phyloP scores from a whole-genome alignment of 495 filamentous ascomycete species.

The Talaromyces liani region DNA sequence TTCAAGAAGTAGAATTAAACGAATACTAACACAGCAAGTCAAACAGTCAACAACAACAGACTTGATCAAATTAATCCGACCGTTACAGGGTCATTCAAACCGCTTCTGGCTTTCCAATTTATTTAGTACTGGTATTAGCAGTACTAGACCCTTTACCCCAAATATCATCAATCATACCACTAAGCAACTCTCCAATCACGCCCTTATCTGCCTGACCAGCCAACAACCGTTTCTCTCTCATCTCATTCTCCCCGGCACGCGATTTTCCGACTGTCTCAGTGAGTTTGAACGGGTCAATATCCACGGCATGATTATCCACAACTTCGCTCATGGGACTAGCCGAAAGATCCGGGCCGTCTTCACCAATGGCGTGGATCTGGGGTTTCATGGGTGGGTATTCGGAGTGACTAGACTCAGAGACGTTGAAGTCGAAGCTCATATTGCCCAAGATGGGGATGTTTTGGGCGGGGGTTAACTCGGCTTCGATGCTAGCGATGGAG shows the following conservation, averaged over 20 bases:
- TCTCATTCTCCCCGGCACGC: constrained; percentile 30
- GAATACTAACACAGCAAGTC: not conserved
- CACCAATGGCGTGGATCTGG: constrained; percentile 49
- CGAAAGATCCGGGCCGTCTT: constrained; percentile 42
- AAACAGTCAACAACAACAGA: not conserved
- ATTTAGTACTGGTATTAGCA: constrained; percentile 4
- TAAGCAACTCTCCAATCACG: constrained; percentile 42
- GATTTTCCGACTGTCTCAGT: constrained; percentile 44
- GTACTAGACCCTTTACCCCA: constrained; percentile 24
- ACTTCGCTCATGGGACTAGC: constrained; percentile 52
- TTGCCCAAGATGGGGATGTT: constrained; percentile 50
- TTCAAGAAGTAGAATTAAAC: not conserved
- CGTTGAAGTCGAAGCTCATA: constrained; percentile 23
- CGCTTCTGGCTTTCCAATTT: not conserved
- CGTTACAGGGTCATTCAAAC: not conserved
- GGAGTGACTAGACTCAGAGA: constrained; percentile 10
- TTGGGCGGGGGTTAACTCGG: constrained; percentile 18
- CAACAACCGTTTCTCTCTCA: constrained; percentile 12
- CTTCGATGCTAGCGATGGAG: constrained; percentile 36
- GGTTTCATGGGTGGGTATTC: constrained; percentile 39
- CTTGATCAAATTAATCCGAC: not conserved
- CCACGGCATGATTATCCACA: constrained; percentile 47
- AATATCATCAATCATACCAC: constrained; percentile 52
- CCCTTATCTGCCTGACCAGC: constrained; percentile 25
- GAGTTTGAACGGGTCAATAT: constrained; percentile 52